Evolutionary conservation across 441 rosid genomes (phyloP), one percentile per base, ranked within the genome.

Genomic region (Syzygium syzygioides): DNA sequence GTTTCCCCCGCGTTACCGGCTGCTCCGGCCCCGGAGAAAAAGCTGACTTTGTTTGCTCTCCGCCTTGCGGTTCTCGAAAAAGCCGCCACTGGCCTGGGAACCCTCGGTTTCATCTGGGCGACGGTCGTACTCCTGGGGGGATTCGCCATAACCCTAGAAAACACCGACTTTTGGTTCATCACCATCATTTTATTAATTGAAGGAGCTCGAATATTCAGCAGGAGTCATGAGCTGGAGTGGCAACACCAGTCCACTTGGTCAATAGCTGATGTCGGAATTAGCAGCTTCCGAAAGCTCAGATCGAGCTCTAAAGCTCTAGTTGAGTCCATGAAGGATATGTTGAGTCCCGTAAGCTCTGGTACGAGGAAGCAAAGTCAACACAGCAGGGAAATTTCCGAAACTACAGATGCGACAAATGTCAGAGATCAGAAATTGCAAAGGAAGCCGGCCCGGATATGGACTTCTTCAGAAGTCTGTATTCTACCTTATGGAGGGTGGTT

Each of bases 171-270:
- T 89, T 96, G 98, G 99, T 91, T 95, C 87, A 92, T 98, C 89
- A 97, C 99, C 45, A 85, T 96, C 56, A 96, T 98, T 80, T 92
- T 97, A 89, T 90, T 98, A 86, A 94, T 98, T 26, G 99, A 98
- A 91, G 97, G 99, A 15, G 92, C 99, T 28, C 90, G 98, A 34
- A 98, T 97, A 68, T 98, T 95, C 93, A 96, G 99, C 93, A 90
- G 99, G 88, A 97, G 99, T 71, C 99, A 95, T 86, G 98, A 98
- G 93, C 96, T 97, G 26, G 99, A 98, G 86, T 98, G 98, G 98
- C 99, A 98, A 88, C 98, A 95, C 62, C 98, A 98, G 79, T 95
- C 95, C 76, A 97, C 99, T 19, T 95, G 98, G 96, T 95, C 99
- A 14, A 91, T 95, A 8, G 86, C 98, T 7, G 97, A 94, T 87